These are phyloP conservation scores for Trichoderma breve DNA, from an alignment of 2,329 filamentous ascomycete species.

Conservation along the genomic window DNA sequence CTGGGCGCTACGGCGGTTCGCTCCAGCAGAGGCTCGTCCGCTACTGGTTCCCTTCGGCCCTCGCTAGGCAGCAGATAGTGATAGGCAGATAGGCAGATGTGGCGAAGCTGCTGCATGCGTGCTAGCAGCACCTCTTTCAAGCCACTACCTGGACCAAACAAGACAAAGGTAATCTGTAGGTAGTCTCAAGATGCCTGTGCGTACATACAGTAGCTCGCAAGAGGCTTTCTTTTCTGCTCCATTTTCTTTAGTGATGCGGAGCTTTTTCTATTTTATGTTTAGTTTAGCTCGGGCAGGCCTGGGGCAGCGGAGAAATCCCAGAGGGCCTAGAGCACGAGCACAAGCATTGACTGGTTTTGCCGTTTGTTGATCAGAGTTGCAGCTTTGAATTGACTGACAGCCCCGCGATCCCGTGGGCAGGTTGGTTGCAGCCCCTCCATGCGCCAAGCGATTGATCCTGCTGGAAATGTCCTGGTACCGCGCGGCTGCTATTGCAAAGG, in stretches of 20 bases:
- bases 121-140: not conserved
- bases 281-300: not conserved
- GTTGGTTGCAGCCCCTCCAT: not conserved
- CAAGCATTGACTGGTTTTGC: not conserved
- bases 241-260: constrained; percentile 11
- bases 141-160: not conserved
- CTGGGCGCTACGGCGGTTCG: constrained; percentile 1
- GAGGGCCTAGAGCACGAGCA: not conserved
- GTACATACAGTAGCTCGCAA: not conserved
- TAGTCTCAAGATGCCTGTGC: not conserved
- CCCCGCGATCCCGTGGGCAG: not conserved
- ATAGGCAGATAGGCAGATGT: constrained; percentile 12
- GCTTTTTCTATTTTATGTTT: constrained; percentile 6
- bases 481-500: not conserved
- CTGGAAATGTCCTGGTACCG: not conserved
- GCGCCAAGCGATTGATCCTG: not conserved
- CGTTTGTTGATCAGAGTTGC: not conserved
- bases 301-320: not conserved
- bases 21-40: not conserved
- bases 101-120: constrained; percentile 16
- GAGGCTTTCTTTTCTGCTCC: not conserved
- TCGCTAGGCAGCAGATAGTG: not conserved
- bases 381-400: not conserved
- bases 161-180: not conserved
- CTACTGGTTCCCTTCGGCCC: not conserved